Percentiles rank a stretch among this genome's conserved stretches.
Evolutionary conservation across 1,139 yeast genomes (phyloP).

Genomic region (Debaryomycetaceae sp.): DNA sequence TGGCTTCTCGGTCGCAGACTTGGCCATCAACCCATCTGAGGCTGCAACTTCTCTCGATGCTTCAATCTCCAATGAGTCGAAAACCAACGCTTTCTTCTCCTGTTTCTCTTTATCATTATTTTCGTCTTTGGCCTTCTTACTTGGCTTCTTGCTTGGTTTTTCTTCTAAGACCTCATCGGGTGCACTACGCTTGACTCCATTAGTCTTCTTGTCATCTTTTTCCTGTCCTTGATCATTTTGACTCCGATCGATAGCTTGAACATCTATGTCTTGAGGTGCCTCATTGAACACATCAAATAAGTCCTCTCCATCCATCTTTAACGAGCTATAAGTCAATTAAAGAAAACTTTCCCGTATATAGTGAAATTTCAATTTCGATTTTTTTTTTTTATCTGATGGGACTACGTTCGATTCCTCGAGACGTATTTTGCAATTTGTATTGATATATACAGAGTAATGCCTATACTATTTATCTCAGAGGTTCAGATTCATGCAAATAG

Average conservation of each 20-base stretch:
- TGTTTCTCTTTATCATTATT: slow-evolving; percentile 14
- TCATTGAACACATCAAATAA: slow-evolving; percentile 70
- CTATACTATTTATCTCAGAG: neutral
- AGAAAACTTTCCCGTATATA: neutral
- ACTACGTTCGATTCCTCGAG: neutral
- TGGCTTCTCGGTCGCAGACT: slow-evolving; percentile 28
- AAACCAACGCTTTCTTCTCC: slow-evolving; percentile 56
- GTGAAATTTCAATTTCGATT: neutral
- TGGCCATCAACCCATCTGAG: slow-evolving; percentile 62
- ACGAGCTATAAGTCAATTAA: neutral
- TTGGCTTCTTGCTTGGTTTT: slow-evolving; percentile 5
- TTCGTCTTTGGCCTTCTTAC: slow-evolving; percentile 7
- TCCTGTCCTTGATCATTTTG: slow-evolving; percentile 8
- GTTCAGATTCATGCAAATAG: slow-evolving; percentile 1
- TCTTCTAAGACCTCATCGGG: slow-evolving; percentile 9
- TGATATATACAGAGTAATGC: neutral
- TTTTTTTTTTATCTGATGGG: neutral
- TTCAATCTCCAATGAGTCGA: slow-evolving; percentile 87
- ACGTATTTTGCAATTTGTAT: neutral
- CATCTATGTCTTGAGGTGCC: slow-evolving; percentile 32
- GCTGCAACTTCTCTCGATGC: slow-evolving; percentile 85
- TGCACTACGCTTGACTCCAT: slow-evolving; percentile 10
- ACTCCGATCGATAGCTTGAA: slow-evolving; percentile 26
- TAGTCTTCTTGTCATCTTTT: slow-evolving; percentile 8
- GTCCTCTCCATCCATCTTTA: slow-evolving; percentile 38